phyloP scores from a whole-genome alignment of 129 eudicot genomes.

The Flaveria robusta region DNA sequence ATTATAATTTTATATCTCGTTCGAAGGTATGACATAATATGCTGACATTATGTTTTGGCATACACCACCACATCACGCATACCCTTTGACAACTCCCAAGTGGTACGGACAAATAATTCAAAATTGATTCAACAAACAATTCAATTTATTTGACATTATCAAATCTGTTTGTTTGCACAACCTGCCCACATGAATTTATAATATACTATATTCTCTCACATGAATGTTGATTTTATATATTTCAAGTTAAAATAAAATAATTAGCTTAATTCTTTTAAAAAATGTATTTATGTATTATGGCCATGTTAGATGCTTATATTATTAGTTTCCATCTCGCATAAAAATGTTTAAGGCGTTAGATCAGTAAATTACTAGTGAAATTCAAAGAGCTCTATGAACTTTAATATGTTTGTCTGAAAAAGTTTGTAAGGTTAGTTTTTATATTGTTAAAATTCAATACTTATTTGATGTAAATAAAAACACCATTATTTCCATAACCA shows the following conservation, averaged over 20 bases:
- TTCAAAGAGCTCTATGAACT: too few species aligned
- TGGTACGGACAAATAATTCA: not conserved
- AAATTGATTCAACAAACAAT: constrained; percentile 1
- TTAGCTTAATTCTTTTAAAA: not conserved
- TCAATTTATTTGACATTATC: constrained; percentile 9
- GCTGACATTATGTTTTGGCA: constrained; percentile 16
- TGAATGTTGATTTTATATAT: not conserved
- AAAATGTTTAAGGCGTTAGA: not conserved
- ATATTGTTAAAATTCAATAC: too few species aligned
- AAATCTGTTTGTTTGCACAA: constrained; percentile 6
- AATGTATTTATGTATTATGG: not conserved
- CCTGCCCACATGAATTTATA: not conserved
- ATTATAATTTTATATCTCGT: not conserved
- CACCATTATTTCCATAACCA: too few species aligned
- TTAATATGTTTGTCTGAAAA: too few species aligned
- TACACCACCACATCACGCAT: not conserved
- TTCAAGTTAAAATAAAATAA: not conserved
- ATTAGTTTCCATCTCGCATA: not conserved
- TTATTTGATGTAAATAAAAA: too few species aligned
- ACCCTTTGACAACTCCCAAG: constrained; percentile 21
- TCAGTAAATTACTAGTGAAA: too few species aligned
- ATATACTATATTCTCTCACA: not conserved
- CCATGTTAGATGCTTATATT: not conserved
- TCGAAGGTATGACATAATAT: constrained; percentile 21
- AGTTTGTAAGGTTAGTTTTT: too few species aligned